Evolutionary conservation across 2,329 filamentous ascomycete genomes (phyloP), one percentile per base, ranked within the genome.

Genomic region (Pseudocercospora crystallina): DNA sequence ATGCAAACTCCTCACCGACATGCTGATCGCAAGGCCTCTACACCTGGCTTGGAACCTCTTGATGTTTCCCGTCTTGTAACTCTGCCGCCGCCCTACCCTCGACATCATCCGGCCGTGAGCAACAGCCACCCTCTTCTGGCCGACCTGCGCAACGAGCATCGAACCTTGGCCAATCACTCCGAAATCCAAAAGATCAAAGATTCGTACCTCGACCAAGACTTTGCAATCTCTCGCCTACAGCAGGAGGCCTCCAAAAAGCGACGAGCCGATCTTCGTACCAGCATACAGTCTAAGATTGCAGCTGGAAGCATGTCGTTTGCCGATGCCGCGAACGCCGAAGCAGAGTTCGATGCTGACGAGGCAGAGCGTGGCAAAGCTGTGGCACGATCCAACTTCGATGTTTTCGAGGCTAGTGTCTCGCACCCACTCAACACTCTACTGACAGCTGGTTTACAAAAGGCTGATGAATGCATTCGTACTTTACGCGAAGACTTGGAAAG

Each of bases 1-100:
- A 63, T 67, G 56, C 59, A 62, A 8, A 68, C 65, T 9, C 65
- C 65, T 31, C 56, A 61, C 15, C 53, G 56, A 1, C 43, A 42
- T 2, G 37, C 41, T 12, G 54, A 59, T 2, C 55, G 57, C 14
- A 59, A 56, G 31, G 50, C 53, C 5, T 61, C 63, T 3, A 63
- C 56, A 7, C 57, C 61, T 26, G 53, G 53, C 14, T 20, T 60
- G 7, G 58, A 62, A 51, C 44, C 66, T 51, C 73, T 97, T 3
- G 92, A 99, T 64, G 87, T 97, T 20, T 97, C 94, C 3, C 82
- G 94, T 26, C 81, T 99, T 1, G 87, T 99, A 4, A 96, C 94
- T 0, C 77, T 99, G 29, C 94, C 94, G 8, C 94, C 94, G 1
- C 89, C 94, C 2, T 97, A 95, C 68, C 94, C 94, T 1, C 85